phyloP scores from a whole-genome alignment of 2,329 filamentous ascomycete species.

The Falciphora oryzae region DNA sequence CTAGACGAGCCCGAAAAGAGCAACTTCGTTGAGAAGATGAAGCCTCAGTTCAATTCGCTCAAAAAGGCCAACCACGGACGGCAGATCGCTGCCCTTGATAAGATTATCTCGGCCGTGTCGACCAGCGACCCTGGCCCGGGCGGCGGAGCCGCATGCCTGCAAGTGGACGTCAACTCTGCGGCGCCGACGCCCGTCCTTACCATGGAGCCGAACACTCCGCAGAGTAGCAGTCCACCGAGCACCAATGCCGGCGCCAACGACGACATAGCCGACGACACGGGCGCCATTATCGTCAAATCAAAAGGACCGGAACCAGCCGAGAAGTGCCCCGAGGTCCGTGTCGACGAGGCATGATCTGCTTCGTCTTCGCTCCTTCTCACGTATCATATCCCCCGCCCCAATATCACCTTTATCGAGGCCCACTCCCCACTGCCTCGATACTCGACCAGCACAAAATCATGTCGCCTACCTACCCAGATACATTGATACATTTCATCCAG shows the following conservation, averaged over 20 bases:
- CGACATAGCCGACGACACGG: constrained; percentile 6
- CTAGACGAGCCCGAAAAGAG: constrained; percentile 56
- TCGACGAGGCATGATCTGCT: constrained; percentile 8
- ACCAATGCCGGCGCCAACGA: constrained; percentile 51
- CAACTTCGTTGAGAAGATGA: constrained; percentile 57
- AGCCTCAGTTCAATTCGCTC: constrained; percentile 52
- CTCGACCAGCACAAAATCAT: background rate
- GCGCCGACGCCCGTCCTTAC: constrained; percentile 62
- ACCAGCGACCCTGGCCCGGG: background rate
- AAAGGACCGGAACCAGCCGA: background rate
- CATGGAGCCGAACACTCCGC: constrained; percentile 63
- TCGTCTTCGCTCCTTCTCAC: constrained; percentile 9
- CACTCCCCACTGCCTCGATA: background rate
- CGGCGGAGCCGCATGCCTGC: constrained; percentile 25
- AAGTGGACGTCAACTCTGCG: constrained; percentile 44
- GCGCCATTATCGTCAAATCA: background rate
- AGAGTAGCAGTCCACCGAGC: constrained; percentile 60
- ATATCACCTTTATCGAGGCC: background rate
- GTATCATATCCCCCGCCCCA: constrained; percentile 9
- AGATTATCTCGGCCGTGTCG: constrained; percentile 34
- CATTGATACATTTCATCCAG: background rate
- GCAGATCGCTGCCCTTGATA: constrained; percentile 60
- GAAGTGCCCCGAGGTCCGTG: constrained; percentile 11
- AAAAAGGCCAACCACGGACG: constrained; percentile 62
- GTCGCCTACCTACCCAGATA: background rate